Percentiles rank a stretch among this genome's conserved stretches.
Conservation (phyloP, 352 stramenopile genomes). For the Globisporangium canariense region DNA sequence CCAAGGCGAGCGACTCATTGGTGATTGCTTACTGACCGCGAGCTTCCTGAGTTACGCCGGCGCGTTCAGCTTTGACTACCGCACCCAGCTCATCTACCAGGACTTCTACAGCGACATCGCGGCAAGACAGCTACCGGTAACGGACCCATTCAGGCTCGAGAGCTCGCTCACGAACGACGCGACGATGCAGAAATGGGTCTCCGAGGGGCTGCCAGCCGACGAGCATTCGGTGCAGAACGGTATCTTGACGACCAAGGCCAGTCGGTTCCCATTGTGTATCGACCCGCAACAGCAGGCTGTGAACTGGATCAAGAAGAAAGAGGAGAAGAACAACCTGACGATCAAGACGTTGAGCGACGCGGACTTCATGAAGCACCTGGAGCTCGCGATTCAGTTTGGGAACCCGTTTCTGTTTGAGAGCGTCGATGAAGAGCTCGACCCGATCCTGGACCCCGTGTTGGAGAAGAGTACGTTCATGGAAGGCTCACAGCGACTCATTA, state of each 20-base stretch:
- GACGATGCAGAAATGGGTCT: slow-evolving; percentile 93
- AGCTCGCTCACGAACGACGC: slow-evolving; percentile 91
- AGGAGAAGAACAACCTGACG: slow-evolving; percentile 91
- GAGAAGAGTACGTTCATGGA: slow-evolving; percentile 94
- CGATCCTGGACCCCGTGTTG: slow-evolving; percentile 92
- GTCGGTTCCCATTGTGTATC: slow-evolving; percentile 94
- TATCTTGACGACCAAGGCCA: slow-evolving; percentile 93
- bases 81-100: slow-evolving; percentile 84
- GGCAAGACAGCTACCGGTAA: slow-evolving; percentile 76
- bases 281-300: slow-evolving; percentile 95
- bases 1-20: slow-evolving; percentile 84
- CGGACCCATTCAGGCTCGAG: slow-evolving; percentile 85
- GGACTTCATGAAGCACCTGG: slow-evolving; percentile 95
- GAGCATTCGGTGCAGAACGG: slow-evolving; percentile 95
- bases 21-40: slow-evolving; percentile 87
- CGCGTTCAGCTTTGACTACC: slow-evolving; percentile 91
- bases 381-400: slow-evolving; percentile 94
- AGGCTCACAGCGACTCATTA: slow-evolving; percentile 87
- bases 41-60: slow-evolving; percentile 91
- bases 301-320: slow-evolving; percentile 96
- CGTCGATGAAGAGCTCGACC: slow-evolving; percentile 93
- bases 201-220: slow-evolving; percentile 91
- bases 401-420: slow-evolving; percentile 95
- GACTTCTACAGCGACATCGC: slow-evolving; percentile 88
- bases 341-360: slow-evolving; percentile 92